Evolutionary conservation across 768 basidiomycete species (phyloP), one percentile per base, ranked within the genome.

Genomic region (Agrocybe chaxingu): DNA sequence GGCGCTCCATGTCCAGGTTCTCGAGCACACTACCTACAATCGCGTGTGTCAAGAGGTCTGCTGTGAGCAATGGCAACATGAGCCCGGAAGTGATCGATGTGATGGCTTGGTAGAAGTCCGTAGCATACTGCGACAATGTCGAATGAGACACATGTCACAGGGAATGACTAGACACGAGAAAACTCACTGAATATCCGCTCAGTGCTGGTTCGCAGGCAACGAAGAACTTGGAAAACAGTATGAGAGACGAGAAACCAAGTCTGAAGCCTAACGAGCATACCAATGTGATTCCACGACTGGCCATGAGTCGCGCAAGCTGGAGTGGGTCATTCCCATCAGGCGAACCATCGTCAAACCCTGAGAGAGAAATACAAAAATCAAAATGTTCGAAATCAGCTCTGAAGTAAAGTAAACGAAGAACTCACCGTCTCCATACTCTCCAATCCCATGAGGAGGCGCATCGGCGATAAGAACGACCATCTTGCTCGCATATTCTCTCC

Each of bases 161-260:
- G 11, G 35, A 18, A 39, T n/a, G 16, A 12, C 39, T 33, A 35
- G 30, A 45, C 16, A 29, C 32, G 3, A 32, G 10, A 33, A 31
- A 30, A 65, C 86, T 62, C 59, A 92, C 90, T 50, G 87, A 89
- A 63, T 96, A 96, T 39, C 92, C 92, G 56, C 91, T 93, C 52
- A 96, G 76, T 4, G 92, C 94, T 50, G 96, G 95, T 68, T 98
- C 96, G 71, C 96, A 98, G 29, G 96, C 96, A n/a, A 98, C 96
- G 66, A 97, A 94, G 72, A 98, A 98, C 93, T 97, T 66, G 6
- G 52, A 31, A 45, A 18, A 55, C 24, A 46, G 19, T 18, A 52
- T 34, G 45, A 10, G 54, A 49, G 46, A 46, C 51, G 30, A 47
- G n/a, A 53, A 32, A 37, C 39, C 13, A 41, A 44, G 16, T 7